Conservation (phyloP, 352 stramenopile species). For the Vaucheria bursata region DNA sequence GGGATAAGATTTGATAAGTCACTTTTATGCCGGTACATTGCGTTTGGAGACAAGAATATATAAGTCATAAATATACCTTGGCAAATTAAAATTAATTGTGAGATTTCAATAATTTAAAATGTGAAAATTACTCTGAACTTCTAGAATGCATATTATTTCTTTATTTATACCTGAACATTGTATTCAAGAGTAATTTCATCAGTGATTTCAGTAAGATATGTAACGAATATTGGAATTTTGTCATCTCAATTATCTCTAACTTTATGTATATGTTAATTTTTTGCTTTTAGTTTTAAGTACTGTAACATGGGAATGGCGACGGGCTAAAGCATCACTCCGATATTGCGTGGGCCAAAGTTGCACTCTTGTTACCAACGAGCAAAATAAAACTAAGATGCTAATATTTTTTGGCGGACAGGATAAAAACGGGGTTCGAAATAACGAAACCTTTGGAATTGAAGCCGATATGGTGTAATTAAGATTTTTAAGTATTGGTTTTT, state of each 20-base stretch:
- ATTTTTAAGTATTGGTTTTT: no score
- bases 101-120: no score
- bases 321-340: background rate
- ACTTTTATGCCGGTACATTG: no score
- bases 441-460: background rate
- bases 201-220: no score
- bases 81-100: no score
- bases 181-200: no score
- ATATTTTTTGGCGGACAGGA: slow-evolving; percentile 41
- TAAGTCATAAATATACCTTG: no score
- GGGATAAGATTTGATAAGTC: no score
- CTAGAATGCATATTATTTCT: background rate
- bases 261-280: background rate
- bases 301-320: slow-evolving; percentile 40
- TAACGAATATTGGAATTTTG: no score
- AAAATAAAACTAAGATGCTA: slow-evolving; percentile 6
- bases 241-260: background rate
- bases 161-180: background rate
- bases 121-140: no score
- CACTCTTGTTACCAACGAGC: background rate
- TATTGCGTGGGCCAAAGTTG: background rate
- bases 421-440: background rate
- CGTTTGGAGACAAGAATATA: no score
- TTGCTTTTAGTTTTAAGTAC: slow-evolving; percentile 30
- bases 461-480: background rate